Conservation (phyloP, 208 protist species). For the Spironucleus salmonicida region DNA sequence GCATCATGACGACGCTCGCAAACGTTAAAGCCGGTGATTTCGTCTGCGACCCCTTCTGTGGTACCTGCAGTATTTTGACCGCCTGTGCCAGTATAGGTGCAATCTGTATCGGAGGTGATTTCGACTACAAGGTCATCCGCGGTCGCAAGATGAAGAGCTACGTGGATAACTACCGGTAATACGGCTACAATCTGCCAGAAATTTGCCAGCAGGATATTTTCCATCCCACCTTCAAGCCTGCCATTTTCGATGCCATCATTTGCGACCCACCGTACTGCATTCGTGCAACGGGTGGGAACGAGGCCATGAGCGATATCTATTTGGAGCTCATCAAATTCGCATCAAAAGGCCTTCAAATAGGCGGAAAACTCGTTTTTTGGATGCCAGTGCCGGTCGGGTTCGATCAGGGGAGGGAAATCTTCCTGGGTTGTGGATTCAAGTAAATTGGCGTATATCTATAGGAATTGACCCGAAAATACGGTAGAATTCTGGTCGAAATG, state of each 20-base stretch:
- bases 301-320: not conserved
- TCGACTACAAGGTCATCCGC: slow-evolving; percentile 27
- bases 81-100: slow-evolving; percentile 13
- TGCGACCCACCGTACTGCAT: slow-evolving; percentile 45
- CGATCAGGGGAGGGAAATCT: too few relatives aligned
- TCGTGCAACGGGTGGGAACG: slow-evolving; percentile 15
- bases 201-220: slow-evolving; percentile 8
- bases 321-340: too few relatives aligned
- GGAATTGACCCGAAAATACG: too few relatives aligned
- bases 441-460: too few relatives aligned
- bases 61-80: slow-evolving; percentile 35
- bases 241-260: slow-evolving; percentile 40
- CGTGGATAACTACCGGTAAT: slow-evolving; percentile 26
- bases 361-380: too few relatives aligned
- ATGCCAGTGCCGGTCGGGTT: too few relatives aligned
- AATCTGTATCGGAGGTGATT: slow-evolving; percentile 35
- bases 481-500: too few relatives aligned
- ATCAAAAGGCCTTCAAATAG: too few relatives aligned
- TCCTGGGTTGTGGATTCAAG: too few relatives aligned
- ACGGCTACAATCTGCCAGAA: slow-evolving; percentile 12
- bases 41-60: slow-evolving; percentile 41
- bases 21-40: slow-evolving; percentile 16
- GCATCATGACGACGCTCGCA: slow-evolving; percentile 37
- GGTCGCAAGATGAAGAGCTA: not conserved
- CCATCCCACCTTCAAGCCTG: not conserved